Evolutionary conservation across 176 grass and related monocot species (phyloP).

Genomic region (Eleusine coracana): DNA sequence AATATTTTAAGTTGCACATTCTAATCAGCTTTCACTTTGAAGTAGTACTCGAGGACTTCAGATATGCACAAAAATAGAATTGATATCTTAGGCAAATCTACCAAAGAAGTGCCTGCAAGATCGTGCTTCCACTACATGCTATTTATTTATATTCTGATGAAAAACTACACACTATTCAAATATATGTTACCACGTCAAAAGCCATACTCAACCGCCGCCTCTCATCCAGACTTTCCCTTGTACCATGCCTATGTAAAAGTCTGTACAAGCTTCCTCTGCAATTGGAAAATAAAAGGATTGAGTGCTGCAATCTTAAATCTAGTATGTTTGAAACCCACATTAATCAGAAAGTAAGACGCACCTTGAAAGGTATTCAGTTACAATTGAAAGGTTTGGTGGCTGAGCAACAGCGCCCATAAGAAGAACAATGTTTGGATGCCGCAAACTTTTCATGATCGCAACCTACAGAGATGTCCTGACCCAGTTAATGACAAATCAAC

Average conservation of each 20-base stretch:
- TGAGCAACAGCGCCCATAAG: slow-evolving; percentile 96
- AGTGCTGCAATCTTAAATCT: slow-evolving; percentile 2
- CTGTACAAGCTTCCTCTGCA: slow-evolving; percentile 86
- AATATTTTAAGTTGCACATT: background rate
- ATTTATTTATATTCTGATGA: background rate
- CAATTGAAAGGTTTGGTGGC: slow-evolving; percentile 74
- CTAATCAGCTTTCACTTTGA: background rate
- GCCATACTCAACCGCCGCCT: slow-evolving; percentile 73
- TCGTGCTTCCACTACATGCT: background rate
- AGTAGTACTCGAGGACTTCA: slow-evolving; percentile 1
- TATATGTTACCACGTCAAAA: slow-evolving; percentile 73
- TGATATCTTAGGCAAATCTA: background rate
- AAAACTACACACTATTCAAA: background rate
- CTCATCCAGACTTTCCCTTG: slow-evolving; percentile 77
- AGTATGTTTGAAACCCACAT: slow-evolving; percentile 8
- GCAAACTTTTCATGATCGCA: slow-evolving; percentile 90
- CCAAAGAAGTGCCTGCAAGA: background rate
- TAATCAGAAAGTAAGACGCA: slow-evolving; percentile 37
- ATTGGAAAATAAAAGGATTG: slow-evolving; percentile 2
- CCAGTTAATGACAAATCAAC: slow-evolving; percentile 26
- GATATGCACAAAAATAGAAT: background rate
- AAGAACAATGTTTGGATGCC: slow-evolving; percentile 97
- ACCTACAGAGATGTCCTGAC: slow-evolving; percentile 52
- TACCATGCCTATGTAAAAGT: slow-evolving; percentile 57
- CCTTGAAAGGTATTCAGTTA: slow-evolving; percentile 89